Base-by-base conservation (phyloP, 768 basidiomycete genomes). In the Pholiota microspora region DNA sequence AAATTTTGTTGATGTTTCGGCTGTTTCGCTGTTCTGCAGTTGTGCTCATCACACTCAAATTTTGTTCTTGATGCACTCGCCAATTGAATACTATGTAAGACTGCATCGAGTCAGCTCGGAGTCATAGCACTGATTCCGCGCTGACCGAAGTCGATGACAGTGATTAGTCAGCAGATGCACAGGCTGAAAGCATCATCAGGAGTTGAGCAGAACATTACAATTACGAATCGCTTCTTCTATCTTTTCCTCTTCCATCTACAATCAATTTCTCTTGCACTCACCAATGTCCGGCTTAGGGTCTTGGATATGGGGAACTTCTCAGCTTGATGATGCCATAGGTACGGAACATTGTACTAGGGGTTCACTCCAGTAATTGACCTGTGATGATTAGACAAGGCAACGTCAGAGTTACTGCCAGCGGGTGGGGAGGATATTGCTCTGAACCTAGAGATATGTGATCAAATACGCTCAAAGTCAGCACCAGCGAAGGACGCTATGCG, bases 361-460 rank as follows among this genome's bases (percentile, higher is more conserved):
- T 36, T 40, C 15, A 51, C 24, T 32, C n/a, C 21, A 38, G 24
- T 49, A 31, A 53, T 38, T 55, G 31, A 56, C 12, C n/a, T 35
- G 42, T 13, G 24, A 55, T 15, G 29, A 23, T 52, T 69, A 96
- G 94, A 94, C 77, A 94, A 91, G 73, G 91, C 92, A n/a, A 97
- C 94, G 13, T 94, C 93, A 3, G 92, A 94, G 69, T 77, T 93
- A 23, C 72, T 93, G 50, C 92, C 94, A 34, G 79, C 84, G 45
- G 89, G 89, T 24, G 74, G 84, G 49, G 92, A 95, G 68, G 93
- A 98, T 70, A 94, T 98, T 34, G 92, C 94, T 7, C 78, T 94
- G 59, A 89, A 89, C 64, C 89, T 99, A 55, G 94, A 98, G 69
- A 92, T 98, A 77, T 94, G 93, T 60, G 97, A 99, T 72, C 89